These are phyloP conservation scores for Septoria petroselini DNA, from an alignment of 2,329 filamentous ascomycete genomes.

Conservation along the genomic window DNA sequence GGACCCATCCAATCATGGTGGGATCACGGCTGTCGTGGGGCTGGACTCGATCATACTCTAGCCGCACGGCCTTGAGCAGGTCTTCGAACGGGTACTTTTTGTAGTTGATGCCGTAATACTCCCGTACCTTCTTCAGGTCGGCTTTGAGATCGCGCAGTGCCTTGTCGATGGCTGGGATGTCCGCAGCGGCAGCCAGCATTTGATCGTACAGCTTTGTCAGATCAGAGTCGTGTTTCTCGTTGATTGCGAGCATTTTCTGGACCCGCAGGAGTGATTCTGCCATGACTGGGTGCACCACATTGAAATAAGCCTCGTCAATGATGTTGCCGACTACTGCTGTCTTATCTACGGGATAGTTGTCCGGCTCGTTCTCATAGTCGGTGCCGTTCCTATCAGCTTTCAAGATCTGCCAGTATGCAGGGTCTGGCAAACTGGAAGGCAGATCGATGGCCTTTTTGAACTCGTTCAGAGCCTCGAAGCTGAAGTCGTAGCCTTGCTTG, in stretches of 20 bases:
- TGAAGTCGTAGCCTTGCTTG: slow-evolving; percentile 51
- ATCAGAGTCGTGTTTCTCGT: slow-evolving; percentile 1
- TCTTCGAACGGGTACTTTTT: slow-evolving; percentile 8
- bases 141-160: slow-evolving; percentile 17
- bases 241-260: slow-evolving; percentile 6
- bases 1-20: slow-evolving; percentile 24
- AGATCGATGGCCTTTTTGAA: slow-evolving; percentile 53
- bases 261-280: slow-evolving; percentile 21
- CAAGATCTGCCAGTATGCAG: slow-evolving; percentile 29
- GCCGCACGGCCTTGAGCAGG: slow-evolving; percentile 9
- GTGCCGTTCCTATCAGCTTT: slow-evolving; percentile 31
- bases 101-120: slow-evolving; percentile 1
- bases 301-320: slow-evolving; percentile 55
- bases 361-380: slow-evolving; percentile 24
- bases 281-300: slow-evolving; percentile 29
- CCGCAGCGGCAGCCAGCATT: not conserved
- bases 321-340: slow-evolving; percentile 46
- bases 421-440: slow-evolving; percentile 47
- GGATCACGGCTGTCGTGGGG: slow-evolving; percentile 20
- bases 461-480: slow-evolving; percentile 44
- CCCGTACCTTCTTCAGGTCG: slow-evolving; percentile 5
- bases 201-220: slow-evolving; percentile 15
- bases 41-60: slow-evolving; percentile 21
- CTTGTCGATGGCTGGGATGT: not conserved
- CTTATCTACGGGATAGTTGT: not conserved